phyloP scores from a whole-genome alignment of 1,139 yeast species.

The Pichia cactophila region DNA sequence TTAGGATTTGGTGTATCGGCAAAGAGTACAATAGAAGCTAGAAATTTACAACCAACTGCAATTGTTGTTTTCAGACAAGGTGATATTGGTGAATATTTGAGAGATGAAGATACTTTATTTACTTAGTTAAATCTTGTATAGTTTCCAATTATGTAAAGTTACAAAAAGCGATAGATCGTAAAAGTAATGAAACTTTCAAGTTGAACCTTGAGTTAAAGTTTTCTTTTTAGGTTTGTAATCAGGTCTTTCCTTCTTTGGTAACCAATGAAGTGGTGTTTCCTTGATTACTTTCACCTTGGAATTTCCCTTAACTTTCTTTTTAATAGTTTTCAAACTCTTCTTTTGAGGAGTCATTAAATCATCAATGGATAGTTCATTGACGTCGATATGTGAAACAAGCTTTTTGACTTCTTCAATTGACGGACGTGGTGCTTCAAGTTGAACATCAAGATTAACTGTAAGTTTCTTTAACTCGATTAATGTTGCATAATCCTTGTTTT shows the following conservation, averaged over 20 bases:
- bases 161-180: conserved; percentile 1
- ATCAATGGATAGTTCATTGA: conserved; percentile 28
- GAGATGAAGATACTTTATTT: conserved; percentile 95
- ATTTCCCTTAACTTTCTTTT: conserved; percentile 28
- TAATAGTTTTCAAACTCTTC: conserved; percentile 3
- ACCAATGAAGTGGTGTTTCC: conserved; percentile 50
- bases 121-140: conserved; percentile 38
- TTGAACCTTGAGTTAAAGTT: conserved; percentile 25
- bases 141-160: neutral
- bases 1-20: conserved; percentile 95
- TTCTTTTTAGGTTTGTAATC: conserved; percentile 70
- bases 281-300: conserved; percentile 32
- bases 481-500: conserved; percentile 36
- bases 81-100: conserved; percentile 94
- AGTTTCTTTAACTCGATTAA: conserved; percentile 42
- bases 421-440: conserved; percentile 30
- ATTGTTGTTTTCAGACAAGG: conserved; percentile 95
- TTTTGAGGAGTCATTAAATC: conserved; percentile 33
- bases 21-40: conserved; percentile 82
- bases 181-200: conserved; percentile 29
- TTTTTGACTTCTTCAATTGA: conserved; percentile 24
- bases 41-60: conserved; percentile 84
- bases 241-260: conserved; percentile 78
- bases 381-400: conserved; percentile 21
- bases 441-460: conserved; percentile 33